Conservation (phyloP, 1,284 basidiomycete species). For the Gymnopus androsaceus region DNA sequence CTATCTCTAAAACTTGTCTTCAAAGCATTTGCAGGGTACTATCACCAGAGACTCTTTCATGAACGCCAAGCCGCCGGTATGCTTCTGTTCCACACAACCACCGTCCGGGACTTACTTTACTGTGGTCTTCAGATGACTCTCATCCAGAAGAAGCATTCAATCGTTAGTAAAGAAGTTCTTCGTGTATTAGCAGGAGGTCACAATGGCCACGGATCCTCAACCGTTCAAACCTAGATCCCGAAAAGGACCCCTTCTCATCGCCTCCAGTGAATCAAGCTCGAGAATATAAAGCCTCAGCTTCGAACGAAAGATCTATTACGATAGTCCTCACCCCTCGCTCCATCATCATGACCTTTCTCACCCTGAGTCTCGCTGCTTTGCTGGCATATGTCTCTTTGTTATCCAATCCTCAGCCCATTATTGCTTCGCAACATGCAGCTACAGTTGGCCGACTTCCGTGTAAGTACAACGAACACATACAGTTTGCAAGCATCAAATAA, state of each 20-base stretch:
- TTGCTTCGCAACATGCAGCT: conserved; percentile 23
- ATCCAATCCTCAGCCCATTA: conserved; percentile 2
- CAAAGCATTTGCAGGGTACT: too few relatives aligned
- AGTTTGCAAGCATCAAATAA: background rate
- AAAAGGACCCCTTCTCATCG: background rate
- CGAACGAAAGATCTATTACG: background rate
- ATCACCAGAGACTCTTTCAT: background rate
- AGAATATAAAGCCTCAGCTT: background rate
- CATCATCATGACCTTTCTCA: conserved; percentile 19
- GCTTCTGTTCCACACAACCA: background rate
- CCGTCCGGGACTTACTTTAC: background rate
- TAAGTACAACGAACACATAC: conserved; percentile 22
- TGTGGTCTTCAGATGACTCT: background rate
- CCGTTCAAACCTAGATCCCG: background rate
- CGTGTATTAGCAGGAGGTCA: background rate
- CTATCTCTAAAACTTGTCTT: background rate
- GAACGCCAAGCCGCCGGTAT: background rate
- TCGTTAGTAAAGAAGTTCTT: background rate
- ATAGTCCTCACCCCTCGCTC: conserved; percentile 21
- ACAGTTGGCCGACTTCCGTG: conserved; percentile 45
- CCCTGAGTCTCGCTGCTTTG: conserved; percentile 17
- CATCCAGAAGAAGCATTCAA: background rate
- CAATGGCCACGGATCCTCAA: background rate
- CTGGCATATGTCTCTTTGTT: conserved; percentile 19
- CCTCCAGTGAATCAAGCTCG: background rate